Percentiles rank a stretch among this genome's conserved stretches.
These are phyloP conservation scores for Seminavis robusta DNA, from an alignment of 108 stramenopile genomes.

Conservation along the genomic window DNA sequence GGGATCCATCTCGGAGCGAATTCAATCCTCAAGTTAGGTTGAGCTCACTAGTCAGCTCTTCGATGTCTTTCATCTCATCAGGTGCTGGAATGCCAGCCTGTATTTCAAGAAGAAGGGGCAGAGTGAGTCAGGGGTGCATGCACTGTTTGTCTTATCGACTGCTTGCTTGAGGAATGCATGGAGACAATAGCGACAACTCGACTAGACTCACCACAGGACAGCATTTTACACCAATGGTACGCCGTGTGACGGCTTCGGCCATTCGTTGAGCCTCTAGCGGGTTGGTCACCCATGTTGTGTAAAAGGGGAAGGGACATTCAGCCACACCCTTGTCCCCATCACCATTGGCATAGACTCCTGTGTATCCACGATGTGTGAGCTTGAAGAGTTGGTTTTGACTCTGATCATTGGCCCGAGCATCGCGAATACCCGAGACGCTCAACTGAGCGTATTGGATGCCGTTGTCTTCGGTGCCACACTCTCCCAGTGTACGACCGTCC, in stretches of 20 bases:
- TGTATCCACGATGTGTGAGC: constrained; percentile 60
- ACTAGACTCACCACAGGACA: constrained; percentile 25
- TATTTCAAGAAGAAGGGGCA: too few species aligned
- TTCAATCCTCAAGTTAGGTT: constrained; percentile 17
- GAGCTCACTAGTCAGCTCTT: constrained; percentile 25
- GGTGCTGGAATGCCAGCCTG: constrained; percentile 43
- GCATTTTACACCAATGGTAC: constrained; percentile 67
- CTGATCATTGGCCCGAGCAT: constrained; percentile 71
- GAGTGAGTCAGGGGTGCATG: constrained; percentile 32
- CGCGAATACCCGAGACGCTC: constrained; percentile 63
- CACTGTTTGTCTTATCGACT: not conserved
- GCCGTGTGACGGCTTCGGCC: constrained; percentile 67
- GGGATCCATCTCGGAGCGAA: too few species aligned
- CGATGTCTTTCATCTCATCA: constrained; percentile 24
- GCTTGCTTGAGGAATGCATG: not conserved
- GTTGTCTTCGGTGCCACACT: constrained; percentile 75
- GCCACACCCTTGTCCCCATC: constrained; percentile 71
- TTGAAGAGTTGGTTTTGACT: constrained; percentile 84
- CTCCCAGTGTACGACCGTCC: constrained; percentile 80
- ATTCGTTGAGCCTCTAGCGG: constrained; percentile 62
- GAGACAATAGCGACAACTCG: not conserved
- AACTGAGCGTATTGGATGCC: constrained; percentile 78
- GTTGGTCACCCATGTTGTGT: constrained; percentile 77
- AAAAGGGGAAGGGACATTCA: constrained; percentile 67
- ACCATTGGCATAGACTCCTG: constrained; percentile 76